Evolutionary conservation across 2,329 filamentous ascomycete species (phyloP).

Genomic region (Xylaria sp.): DNA sequence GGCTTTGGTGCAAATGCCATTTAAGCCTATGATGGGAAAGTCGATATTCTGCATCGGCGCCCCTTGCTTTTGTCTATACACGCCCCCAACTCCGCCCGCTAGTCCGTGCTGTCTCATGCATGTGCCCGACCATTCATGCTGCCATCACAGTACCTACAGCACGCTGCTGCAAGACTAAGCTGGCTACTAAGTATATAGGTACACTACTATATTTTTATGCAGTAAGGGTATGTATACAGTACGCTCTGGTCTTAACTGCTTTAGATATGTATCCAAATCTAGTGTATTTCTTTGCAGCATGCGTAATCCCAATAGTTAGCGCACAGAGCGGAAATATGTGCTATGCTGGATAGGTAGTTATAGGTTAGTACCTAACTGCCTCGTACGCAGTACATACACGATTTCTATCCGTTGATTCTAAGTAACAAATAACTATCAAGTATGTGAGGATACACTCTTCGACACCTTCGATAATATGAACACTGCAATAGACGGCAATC

Average conservation of each 20-base stretch:
- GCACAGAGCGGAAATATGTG: background rate
- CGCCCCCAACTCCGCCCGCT: background rate
- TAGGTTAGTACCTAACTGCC: background rate
- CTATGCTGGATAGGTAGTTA: no score
- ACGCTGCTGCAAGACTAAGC: background rate
- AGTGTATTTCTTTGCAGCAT: background rate
- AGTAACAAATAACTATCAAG: no score
- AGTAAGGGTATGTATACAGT: constrained; percentile 1
- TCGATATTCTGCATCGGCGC: constrained; percentile 38
- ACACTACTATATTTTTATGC: background rate
- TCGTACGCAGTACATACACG: background rate
- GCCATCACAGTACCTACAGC: background rate
- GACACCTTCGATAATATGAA: no score
- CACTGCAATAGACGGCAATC: no score
- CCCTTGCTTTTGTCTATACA: constrained; percentile 25
- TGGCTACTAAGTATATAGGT: background rate
- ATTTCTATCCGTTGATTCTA: no score
- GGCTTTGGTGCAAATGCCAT: constrained; percentile 46
- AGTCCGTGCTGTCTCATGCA: constrained; percentile 2
- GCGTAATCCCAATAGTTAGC: background rate
- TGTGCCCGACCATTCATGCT: constrained; percentile 1
- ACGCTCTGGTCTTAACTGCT: background rate
- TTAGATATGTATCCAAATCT: background rate
- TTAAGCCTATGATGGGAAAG: constrained; percentile 43
- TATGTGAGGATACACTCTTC: no score